These are phyloP conservation scores for Herpetomonas samuelpessoai DNA, from an alignment of 208 protist species.

Conservation along the genomic window DNA sequence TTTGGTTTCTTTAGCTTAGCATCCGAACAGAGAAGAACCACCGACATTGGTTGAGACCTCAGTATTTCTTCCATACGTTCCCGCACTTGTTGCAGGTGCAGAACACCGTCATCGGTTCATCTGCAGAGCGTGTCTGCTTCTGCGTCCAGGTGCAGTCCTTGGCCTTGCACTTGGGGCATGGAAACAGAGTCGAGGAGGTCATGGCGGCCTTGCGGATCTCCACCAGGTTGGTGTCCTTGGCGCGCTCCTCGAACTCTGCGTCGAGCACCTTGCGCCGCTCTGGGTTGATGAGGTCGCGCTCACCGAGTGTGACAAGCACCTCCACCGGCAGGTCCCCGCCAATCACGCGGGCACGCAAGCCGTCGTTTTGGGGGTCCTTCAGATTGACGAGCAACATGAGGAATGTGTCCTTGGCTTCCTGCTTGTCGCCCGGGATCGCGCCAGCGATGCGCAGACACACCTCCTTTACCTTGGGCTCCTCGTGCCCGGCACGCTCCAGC, in stretches of 20 bases:
- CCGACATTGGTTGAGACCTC: background rate
- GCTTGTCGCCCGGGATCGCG: conserved; percentile 47
- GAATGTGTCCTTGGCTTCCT: conserved; percentile 57
- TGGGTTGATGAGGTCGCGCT: conserved; percentile 79
- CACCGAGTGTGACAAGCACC: conserved; percentile 60
- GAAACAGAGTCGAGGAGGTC: conserved; percentile 81
- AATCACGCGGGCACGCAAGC: conserved; percentile 53
- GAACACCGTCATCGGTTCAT: conserved; percentile 98
- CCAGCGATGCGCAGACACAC: conserved; percentile 47
- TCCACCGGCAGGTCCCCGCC: conserved; percentile 66
- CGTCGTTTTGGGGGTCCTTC: conserved; percentile 64
- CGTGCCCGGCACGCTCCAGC: conserved; percentile 29
- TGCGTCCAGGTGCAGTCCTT: conserved; percentile 91
- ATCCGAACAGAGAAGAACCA: background rate
- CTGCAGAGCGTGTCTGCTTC: conserved; percentile 96
- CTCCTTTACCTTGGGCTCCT: conserved; percentile 26
- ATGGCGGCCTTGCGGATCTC: conserved; percentile 67
- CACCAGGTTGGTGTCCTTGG: conserved; percentile 77
- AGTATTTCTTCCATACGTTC: conserved; percentile 67
- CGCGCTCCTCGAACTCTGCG: conserved; percentile 56
- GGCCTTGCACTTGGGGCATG: conserved; percentile 82
- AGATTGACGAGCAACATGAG: conserved; percentile 66
- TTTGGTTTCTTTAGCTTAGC: too few relatives aligned
- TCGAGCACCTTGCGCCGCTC: conserved; percentile 63
- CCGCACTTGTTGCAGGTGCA: conserved; percentile 93